Evolutionary conservation across 2,329 filamentous ascomycete species (phyloP).

Genomic region (Arachnopeziza araneosa): DNA sequence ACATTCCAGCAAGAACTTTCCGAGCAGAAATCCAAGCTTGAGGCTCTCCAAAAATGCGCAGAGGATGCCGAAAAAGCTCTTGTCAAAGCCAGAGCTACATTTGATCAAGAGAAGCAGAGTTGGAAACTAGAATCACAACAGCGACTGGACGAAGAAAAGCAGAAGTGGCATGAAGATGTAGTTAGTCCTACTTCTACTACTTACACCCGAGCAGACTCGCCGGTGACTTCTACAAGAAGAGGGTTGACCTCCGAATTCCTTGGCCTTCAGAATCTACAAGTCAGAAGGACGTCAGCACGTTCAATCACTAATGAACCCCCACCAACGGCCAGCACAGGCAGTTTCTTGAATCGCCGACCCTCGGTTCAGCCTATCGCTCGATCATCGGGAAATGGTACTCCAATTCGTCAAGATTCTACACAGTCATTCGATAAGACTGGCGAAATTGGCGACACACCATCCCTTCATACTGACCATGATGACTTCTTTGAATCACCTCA

Average conservation of each 20-base stretch:
- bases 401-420: slow-evolving; percentile 28
- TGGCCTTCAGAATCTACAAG: slow-evolving; percentile 33
- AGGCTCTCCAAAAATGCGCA: slow-evolving; percentile 57
- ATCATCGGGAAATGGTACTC: slow-evolving; percentile 26
- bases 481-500: slow-evolving; percentile 47
- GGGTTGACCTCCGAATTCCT: slow-evolving; percentile 31
- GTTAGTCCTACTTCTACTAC: slow-evolving; percentile 21
- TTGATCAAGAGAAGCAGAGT: slow-evolving; percentile 53
- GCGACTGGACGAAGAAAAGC: slow-evolving; percentile 59
- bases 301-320: slow-evolving; percentile 27
- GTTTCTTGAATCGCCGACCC: slow-evolving; percentile 20
- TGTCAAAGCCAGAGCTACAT: slow-evolving; percentile 48
- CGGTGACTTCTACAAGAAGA: slow-evolving; percentile 25
- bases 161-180: slow-evolving; percentile 49
- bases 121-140: slow-evolving; percentile 52
- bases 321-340: slow-evolving; percentile 7
- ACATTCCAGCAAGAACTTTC: slow-evolving; percentile 58
- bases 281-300: slow-evolving; percentile 24
- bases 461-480: slow-evolving; percentile 35
- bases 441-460: slow-evolving; percentile 20
- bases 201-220: slow-evolving; percentile 30
- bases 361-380: slow-evolving; percentile 22
- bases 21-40: slow-evolving; percentile 52
- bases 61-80: slow-evolving; percentile 62
- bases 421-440: slow-evolving; percentile 22